A percentile compares a stretch with the other conserved stretches of the same genome.
Evolutionary conservation across 495 filamentous ascomycete genomes (phyloP).

Genomic region (Penicillium lagena): DNA sequence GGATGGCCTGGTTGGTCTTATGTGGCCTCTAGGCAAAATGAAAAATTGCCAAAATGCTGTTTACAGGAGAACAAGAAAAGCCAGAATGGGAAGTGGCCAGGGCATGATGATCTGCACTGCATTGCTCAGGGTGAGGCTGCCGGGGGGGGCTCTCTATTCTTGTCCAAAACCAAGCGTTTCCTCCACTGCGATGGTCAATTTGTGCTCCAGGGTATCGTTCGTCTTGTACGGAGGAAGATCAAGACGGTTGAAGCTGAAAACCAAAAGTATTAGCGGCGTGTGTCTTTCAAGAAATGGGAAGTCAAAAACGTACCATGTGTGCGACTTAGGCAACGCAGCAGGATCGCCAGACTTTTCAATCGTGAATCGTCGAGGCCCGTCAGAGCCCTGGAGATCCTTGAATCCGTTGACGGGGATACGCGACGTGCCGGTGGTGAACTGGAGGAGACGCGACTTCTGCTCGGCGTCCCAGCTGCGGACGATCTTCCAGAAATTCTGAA

Average conservation of each 20-base stretch:
- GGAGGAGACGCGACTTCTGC: slow-evolving; percentile 91
- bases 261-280: slow-evolving; percentile 10
- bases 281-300: background rate
- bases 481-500: slow-evolving; percentile 98
- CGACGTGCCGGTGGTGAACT: slow-evolving; percentile 96
- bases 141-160: slow-evolving; percentile 52
- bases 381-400: slow-evolving; percentile 97
- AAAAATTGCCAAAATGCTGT: too few relatives aligned
- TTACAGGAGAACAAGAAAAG: too few relatives aligned
- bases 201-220: slow-evolving; percentile 74
- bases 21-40: too few relatives aligned
- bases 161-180: slow-evolving; percentile 99
- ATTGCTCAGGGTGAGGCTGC: background rate
- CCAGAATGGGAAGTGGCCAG: too few relatives aligned
- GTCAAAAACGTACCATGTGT: slow-evolving; percentile 79
- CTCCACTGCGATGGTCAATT: slow-evolving; percentile 93
- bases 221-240: slow-evolving; percentile 93
- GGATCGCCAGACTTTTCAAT: slow-evolving; percentile 96
- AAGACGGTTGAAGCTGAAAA: slow-evolving; percentile 84
- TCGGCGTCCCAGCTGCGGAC: slow-evolving; percentile 95
- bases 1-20: too few relatives aligned
- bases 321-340: slow-evolving; percentile 85
- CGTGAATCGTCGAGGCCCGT: slow-evolving; percentile 91
- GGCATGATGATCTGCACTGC: background rate
- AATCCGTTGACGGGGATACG: slow-evolving; percentile 99